Base-by-base conservation (phyloP, 2,329 filamentous ascomycete genomes). In the Aspergillus sp. region DNA sequence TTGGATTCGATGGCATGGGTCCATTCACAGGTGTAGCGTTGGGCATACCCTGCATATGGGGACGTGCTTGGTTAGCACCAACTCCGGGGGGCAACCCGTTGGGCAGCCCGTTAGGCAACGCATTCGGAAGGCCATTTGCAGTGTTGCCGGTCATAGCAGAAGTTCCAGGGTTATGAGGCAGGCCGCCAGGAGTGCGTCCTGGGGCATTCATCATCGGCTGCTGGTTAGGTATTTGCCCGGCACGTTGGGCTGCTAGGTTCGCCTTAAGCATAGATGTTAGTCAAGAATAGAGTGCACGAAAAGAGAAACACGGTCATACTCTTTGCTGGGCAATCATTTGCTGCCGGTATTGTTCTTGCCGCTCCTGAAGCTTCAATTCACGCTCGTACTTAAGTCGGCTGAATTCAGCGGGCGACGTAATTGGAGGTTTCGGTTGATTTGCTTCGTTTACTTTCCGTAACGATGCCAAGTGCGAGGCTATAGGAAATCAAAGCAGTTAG, bases 371-470 rank as follows among this genome's bases (percentile, higher is more conserved):
- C 70, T 87, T 86, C 71, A 93, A 83, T 68, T 98, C 94, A 48
- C 91, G 87, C 71, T 98, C 94, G 78, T 90, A 89, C 68, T 95
- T 92, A 71, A 97, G 83, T 55, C 91, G 84, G 71, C 93, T 97
- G 73, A 97, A 96, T 66, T 98, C 92, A 68, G 91, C 86, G 0
- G 95, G 95, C 0, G 93, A 96, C 71, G 92, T 84, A 54, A 84
- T 83, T 15, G 81, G 82, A 41, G 76, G 80, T 65, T 84, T 84
- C 13, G 84, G 83, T 63, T 91, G 71, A 75, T 85, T 71, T 74
- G 84, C 67, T 69, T 96, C 91, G 61, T 90, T 90, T 13, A 87
- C 84, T 76, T 97, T 97, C 57, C 95, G 88, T 75, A 91, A 87
- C 32, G 90, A 90, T 52, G 91, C 91, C 59, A 92, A 86, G 63